Base-by-base conservation (phyloP, 2,329 filamentous ascomycete species). In the Alternaria brassicicola region DNA sequence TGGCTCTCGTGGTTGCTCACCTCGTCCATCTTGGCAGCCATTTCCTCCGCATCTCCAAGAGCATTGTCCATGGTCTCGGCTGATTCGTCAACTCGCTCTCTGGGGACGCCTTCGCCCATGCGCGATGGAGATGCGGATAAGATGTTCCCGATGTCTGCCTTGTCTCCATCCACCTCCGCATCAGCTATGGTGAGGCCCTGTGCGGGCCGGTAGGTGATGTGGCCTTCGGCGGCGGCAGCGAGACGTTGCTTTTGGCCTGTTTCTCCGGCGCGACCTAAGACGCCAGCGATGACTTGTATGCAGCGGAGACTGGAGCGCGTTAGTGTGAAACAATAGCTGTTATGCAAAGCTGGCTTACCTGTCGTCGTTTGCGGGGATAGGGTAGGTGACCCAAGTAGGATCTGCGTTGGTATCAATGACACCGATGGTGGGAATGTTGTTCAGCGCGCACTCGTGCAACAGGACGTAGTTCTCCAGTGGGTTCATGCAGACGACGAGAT, bases 291-390 rank as follows among this genome's bases (percentile, higher is more conserved):
- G 60, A 97, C 84, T 67, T 89, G 87, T 48, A 93, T 85, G 64
- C 89, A 89, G 60, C 95, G 89, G 66, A 97, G 79, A 86, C 93
- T 96, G 59, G 77, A 52, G 13, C 5, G 28, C 17, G 52, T 70
- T 43, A 69, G 58, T 28, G 54, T 19, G 28, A 31, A 10, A 19
- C 30, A 38, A 4, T 17, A 17, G 15, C 15, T 12, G 15, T 46
- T 8, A 15, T 28, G 30, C 10, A 35, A 21, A 19, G 7, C 33
- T 6, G 43, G 76, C 83, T 73, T 77, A 92, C 89, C 89, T 93
- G 83, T 99, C 95, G 74, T 99, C 95, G 77, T 99, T 99, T 49
- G 92, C 92, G 2, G 95, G 95, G 67, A 99, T 97, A 13, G 91
- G 91, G 75, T 99, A 99, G 4, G 95, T 98, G 49, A 98, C 93